These are phyloP conservation scores for Globisporangium middletonii DNA, from an alignment of 352 stramenopile genomes.

Conservation along the genomic window DNA sequence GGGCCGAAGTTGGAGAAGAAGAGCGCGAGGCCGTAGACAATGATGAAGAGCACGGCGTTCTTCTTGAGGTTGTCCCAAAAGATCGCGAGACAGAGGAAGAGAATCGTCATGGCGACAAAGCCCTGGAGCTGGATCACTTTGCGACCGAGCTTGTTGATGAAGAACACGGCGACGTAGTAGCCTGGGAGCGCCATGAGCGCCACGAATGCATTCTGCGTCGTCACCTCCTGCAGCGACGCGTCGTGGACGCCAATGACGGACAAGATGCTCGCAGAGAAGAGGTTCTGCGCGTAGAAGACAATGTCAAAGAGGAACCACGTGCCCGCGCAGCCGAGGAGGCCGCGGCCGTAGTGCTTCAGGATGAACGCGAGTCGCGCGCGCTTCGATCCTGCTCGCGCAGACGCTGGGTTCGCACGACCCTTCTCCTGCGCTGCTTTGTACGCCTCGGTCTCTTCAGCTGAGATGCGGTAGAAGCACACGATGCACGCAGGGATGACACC, in stretches of 20 bases:
- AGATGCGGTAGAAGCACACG: constrained; percentile 63
- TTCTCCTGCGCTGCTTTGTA: constrained; percentile 24
- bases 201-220: constrained; percentile 52
- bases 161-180: constrained; percentile 73
- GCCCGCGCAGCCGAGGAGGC: constrained; percentile 58
- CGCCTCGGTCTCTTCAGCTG: constrained; percentile 50
- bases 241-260: constrained; percentile 48
- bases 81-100: constrained; percentile 56
- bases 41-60: constrained; percentile 52
- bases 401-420: not conserved
- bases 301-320: constrained; percentile 88
- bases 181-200: constrained; percentile 71
- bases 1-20: constrained; percentile 87
- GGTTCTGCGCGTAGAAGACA: constrained; percentile 72
- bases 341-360: constrained; percentile 36
- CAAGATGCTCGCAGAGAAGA: constrained; percentile 72
- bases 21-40: constrained; percentile 67
- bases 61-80: constrained; percentile 56
- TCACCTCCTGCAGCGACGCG: constrained; percentile 43
- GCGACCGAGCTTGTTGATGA: constrained; percentile 65
- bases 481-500: constrained; percentile 50
- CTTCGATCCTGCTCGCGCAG: not conserved
- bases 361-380: constrained; percentile 31
- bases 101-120: constrained; percentile 58
- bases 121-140: constrained; percentile 72